Percentiles rank a stretch among this genome's conserved stretches.
Conservation (phyloP, 306 rosid species). For the Castanea crenata region DNA sequence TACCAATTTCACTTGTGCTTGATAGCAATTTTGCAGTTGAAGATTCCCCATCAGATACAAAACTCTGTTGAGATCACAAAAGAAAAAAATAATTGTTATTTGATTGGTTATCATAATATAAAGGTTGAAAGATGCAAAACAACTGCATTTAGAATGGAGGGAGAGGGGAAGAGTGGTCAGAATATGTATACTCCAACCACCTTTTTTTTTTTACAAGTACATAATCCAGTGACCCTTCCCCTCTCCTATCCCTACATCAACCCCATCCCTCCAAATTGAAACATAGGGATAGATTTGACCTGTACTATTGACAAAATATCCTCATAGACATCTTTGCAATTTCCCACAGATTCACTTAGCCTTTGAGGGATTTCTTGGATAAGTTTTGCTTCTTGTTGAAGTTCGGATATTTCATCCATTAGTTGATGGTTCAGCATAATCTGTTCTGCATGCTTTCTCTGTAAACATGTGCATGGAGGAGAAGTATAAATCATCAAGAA, state of each 20-base stretch:
- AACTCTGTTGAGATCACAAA: constrained; percentile 41
- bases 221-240: too few relatives aligned
- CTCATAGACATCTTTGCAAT: constrained; percentile 59
- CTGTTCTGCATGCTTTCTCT: constrained; percentile 70
- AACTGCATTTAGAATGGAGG: neutral
- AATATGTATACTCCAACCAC: too few relatives aligned
- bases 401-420: constrained; percentile 37
- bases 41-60: constrained; percentile 41
- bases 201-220: too few relatives aligned
- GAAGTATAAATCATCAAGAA: neutral
- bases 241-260: too few relatives aligned
- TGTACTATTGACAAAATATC: constrained; percentile 58
- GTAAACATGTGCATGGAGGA: constrained; percentile 21
- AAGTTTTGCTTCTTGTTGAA: constrained; percentile 53
- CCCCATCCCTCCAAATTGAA: too few relatives aligned
- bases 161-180: too few relatives aligned
- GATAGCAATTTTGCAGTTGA: constrained; percentile 53
- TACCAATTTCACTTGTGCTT: constrained; percentile 62
- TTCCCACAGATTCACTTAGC: constrained; percentile 49
- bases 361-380: constrained; percentile 47
- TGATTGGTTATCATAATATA: constrained; percentile 18
- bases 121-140: constrained; percentile 10
- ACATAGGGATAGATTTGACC: constrained; percentile 37
- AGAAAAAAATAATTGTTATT: constrained; percentile 17
- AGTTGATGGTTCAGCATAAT: constrained; percentile 36